Base-by-base conservation (phyloP, 1,284 basidiomycete species). In the Rhodotorula sp. region DNA sequence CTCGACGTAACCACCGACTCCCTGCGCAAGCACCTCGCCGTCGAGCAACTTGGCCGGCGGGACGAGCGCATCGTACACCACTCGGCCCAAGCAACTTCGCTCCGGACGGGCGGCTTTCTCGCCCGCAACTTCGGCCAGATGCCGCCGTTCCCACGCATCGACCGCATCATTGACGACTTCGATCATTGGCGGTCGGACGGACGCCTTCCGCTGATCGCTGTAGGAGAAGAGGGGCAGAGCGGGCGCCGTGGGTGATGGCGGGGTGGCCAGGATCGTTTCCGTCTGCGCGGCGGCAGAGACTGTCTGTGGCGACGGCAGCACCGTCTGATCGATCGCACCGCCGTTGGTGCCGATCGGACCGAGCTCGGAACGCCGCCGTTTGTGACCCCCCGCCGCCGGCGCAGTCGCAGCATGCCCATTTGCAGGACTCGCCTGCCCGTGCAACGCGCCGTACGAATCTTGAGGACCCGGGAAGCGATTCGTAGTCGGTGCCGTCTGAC, bases 31-130 rank as follows among this genome's bases (percentile, higher is more conserved):
- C 29, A 73, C 24, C 2, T 71, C 69, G 3, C 71, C 77, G 58
- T 75, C 73, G 17, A 78, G 64, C 29, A 78, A 46, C 57, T 67
- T 33, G 1, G 77, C 72, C 1, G 75, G 71, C 26, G 73, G 62
- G 6, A 67, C 49, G 57, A 71, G 73, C n/a, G 76, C 73, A 49
- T 76, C 74, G 60, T 78, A 78, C 22, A 69, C 46, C 30, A 74
- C 60, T 6, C 74, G 57, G 2, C 77, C 77, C 17, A 73, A 63
- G 69, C 70, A 76, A 24, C 59, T 60, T 20, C 66, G 26, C 60
- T 48, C 49, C 26, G 53, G 17, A 29, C 46, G 24, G 14, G 20
- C 26, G 37, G 10, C 46, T 17, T 20, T 15, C n/a, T 37, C 49
- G 18, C n/a, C 44, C 15, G 24, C 55, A 22, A 24, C 54, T 15